A percentile compares a stretch with the other conserved stretches of the same genome.
phyloP scores from a whole-genome alignment of 306 rosid species.

The Vachellia pachyceras region DNA sequence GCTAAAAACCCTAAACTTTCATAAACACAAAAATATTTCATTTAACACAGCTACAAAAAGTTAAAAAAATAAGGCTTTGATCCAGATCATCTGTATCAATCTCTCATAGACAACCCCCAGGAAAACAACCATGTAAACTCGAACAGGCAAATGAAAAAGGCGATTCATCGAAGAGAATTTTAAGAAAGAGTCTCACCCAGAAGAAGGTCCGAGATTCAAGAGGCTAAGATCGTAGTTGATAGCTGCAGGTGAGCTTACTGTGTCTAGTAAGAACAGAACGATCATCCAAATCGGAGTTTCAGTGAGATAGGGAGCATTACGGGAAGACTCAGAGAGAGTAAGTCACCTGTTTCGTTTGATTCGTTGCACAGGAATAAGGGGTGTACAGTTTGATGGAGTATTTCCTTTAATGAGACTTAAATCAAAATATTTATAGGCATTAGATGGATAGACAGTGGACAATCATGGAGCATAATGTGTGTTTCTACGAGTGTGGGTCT shows the following conservation, averaged over 20 bases:
- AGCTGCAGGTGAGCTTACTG: constrained; percentile 12
- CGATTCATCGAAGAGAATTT: neutral
- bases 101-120: neutral
- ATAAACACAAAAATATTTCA: neutral
- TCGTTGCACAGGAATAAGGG: constrained; percentile 8
- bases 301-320: constrained; percentile 39
- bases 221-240: constrained; percentile 21
- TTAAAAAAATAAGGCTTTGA: constrained; percentile 7
- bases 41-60: neutral
- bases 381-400: no score
- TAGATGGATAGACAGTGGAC: no score
- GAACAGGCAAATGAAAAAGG: neutral
- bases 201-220: constrained; percentile 10
- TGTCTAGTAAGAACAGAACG: neutral
- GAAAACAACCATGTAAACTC: neutral
- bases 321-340: neutral
- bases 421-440: no score
- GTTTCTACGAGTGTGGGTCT: no score
- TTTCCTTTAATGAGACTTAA: no score
- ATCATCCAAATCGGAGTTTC: neutral
- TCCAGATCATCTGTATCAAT: constrained; percentile 29
- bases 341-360: constrained; percentile 30
- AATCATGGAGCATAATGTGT: no score
- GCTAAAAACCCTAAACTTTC: constrained; percentile 16
- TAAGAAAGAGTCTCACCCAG: constrained; percentile 32